Percentiles rank a stretch among this genome's conserved stretches.
phyloP scores from a whole-genome alignment of 2,329 filamentous ascomycete genomes.

The Hirsutella thompsonii region DNA sequence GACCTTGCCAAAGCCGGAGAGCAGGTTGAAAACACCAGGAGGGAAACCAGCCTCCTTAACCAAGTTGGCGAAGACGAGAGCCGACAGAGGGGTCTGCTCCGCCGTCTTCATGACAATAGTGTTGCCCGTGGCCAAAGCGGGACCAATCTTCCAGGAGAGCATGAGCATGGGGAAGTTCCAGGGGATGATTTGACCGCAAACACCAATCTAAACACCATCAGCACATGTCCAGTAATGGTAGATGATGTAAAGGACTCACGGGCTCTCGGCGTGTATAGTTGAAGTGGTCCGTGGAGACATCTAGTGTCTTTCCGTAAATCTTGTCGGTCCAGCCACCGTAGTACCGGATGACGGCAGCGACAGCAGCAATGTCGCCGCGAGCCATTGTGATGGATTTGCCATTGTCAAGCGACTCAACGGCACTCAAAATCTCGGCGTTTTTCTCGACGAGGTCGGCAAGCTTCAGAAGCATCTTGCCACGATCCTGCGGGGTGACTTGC shows the following conservation, averaged over 20 bases:
- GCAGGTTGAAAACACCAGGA: constrained; percentile 62
- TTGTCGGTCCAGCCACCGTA: constrained; percentile 82
- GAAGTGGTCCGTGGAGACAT: constrained; percentile 66
- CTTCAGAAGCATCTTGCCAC: constrained; percentile 58
- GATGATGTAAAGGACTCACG: constrained; percentile 13
- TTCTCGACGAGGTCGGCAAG: constrained; percentile 72
- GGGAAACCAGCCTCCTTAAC: constrained; percentile 71
- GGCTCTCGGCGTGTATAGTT: constrained; percentile 73
- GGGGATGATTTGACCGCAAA: constrained; percentile 79
- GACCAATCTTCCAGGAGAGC: constrained; percentile 72
- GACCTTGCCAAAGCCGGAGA: constrained; percentile 65
- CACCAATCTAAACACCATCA: constrained; percentile 36
- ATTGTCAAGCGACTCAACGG: constrained; percentile 80
- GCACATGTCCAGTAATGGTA: not conserved
- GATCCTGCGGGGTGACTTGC: constrained; percentile 54
- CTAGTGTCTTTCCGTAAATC: constrained; percentile 76
- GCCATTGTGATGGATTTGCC: constrained; percentile 71
- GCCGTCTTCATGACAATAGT: constrained; percentile 61
- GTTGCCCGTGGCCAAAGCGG: constrained; percentile 62
- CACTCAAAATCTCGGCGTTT: constrained; percentile 62
- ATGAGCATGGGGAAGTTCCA: constrained; percentile 83
- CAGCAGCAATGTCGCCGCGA: constrained; percentile 58
- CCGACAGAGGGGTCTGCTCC: constrained; percentile 64
- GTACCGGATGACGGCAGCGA: constrained; percentile 60
- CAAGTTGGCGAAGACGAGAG: constrained; percentile 49